Conservation (phyloP, 2,329 filamentous ascomycete genomes). For the Sphaerostilbella broomeana region DNA sequence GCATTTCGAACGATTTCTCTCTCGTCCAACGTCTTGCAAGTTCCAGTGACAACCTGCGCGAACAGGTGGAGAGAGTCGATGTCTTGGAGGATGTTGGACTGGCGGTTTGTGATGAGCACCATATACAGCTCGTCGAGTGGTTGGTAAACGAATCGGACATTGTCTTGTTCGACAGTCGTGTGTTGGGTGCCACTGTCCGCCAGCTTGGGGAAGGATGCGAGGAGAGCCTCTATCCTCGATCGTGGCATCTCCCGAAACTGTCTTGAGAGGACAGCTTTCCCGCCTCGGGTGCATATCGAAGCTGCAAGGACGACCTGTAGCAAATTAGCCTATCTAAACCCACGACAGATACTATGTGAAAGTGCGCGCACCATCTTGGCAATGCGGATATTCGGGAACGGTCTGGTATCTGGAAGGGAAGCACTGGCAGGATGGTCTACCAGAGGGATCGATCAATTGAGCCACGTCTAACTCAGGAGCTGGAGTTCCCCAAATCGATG, state of each 20-base stretch:
- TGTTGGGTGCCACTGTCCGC: slow-evolving; percentile 94
- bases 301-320: slow-evolving; percentile 91
- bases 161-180: slow-evolving; percentile 97
- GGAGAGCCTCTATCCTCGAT: slow-evolving; percentile 90
- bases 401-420: slow-evolving; percentile 1
- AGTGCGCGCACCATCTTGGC: slow-evolving; percentile 34
- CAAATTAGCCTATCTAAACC: slow-evolving; percentile 17
- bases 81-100: slow-evolving; percentile 98
- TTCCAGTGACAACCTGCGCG: slow-evolving; percentile 91
- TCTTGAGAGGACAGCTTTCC: slow-evolving; percentile 95
- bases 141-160: slow-evolving; percentile 98
- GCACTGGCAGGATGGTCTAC: slow-evolving; percentile 9
- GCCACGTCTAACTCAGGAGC: slow-evolving; percentile 15
- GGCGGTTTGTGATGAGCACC: slow-evolving; percentile 97
- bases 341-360: slow-evolving; percentile 29
- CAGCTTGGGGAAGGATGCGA: slow-evolving; percentile 96
- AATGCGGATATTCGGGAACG: slow-evolving; percentile 16
- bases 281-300: slow-evolving; percentile 96
- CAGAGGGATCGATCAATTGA: slow-evolving; percentile 10
- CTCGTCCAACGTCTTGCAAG: slow-evolving; percentile 94
- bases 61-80: slow-evolving; percentile 98
- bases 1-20: slow-evolving; percentile 91
- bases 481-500: slow-evolving; percentile 7
- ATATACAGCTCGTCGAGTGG: slow-evolving; percentile 99
- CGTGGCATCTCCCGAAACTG: slow-evolving; percentile 97